These are phyloP conservation scores for Diaporthe destruens DNA, from an alignment of 2,329 filamentous ascomycete species.

Conservation along the genomic window DNA sequence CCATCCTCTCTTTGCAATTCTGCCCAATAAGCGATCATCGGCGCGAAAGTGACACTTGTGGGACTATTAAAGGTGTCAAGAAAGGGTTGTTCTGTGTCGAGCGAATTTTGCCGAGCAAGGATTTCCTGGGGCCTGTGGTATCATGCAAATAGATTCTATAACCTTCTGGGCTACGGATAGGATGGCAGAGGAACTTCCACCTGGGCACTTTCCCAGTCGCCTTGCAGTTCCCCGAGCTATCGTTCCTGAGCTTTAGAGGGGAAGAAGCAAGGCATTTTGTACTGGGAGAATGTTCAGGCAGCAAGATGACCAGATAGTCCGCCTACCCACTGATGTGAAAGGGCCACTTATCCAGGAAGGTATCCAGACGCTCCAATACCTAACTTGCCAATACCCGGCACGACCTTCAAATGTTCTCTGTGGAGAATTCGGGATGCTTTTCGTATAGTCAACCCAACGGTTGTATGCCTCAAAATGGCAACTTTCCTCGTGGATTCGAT, in stretches of 20 bases:
- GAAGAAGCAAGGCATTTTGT: not conserved
- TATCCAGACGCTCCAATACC: too few relatives aligned
- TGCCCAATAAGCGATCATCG: conserved; percentile 46
- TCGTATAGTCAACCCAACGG: accelerated
- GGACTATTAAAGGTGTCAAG: conserved; percentile 45
- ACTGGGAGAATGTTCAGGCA: not conserved
- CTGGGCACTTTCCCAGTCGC: conserved; percentile 22
- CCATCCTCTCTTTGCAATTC: conserved; percentile 45
- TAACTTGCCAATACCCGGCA: not conserved
- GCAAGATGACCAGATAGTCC: not conserved
- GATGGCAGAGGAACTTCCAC: conserved; percentile 28
- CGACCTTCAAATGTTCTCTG: not conserved
- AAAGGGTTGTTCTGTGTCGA: conserved; percentile 38
- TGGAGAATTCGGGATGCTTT: not conserved
- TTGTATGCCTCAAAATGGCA: not conserved
- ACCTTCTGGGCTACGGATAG: conserved; percentile 25
- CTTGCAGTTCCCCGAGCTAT: not conserved
- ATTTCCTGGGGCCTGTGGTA: too few relatives aligned
- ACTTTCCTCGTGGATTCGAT: not conserved
- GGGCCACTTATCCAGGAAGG: too few relatives aligned
- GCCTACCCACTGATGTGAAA: not conserved
- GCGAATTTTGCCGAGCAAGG: not conserved
- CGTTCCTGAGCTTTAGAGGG: too few relatives aligned
- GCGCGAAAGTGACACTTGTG: conserved; percentile 38
- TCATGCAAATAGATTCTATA: not conserved